phyloP scores from a whole-genome alignment of 176 grass and related monocot species.

The Musa beccarii region DNA sequence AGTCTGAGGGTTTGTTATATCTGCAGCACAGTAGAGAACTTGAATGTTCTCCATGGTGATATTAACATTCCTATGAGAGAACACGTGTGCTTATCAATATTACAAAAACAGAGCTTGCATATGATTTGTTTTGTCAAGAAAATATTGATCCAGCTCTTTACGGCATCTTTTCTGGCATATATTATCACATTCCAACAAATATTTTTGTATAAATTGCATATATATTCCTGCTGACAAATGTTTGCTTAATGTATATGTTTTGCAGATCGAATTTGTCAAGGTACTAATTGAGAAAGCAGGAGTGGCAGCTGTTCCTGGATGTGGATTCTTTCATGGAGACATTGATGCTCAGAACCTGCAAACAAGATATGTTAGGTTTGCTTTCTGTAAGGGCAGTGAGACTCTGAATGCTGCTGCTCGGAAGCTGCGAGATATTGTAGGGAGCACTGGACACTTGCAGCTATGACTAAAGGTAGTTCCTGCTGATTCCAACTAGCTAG shows the following conservation, averaged over 20 bases:
- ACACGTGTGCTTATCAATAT: too few species aligned
- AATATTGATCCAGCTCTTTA: too few species aligned
- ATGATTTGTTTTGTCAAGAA: too few species aligned
- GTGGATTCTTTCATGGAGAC: slow-evolving; percentile 73
- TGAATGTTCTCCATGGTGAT: too few species aligned
- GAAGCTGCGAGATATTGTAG: slow-evolving; percentile 39
- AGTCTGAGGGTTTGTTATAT: too few species aligned
- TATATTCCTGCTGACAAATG: background rate
- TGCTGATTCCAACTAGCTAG: too few species aligned
- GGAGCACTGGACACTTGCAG: slow-evolving; percentile 1
- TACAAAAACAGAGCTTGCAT: too few species aligned
- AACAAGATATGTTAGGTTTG: slow-evolving; percentile 61
- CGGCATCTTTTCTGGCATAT: too few species aligned
- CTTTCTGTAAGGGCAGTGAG: slow-evolving; percentile 69
- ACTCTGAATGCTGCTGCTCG: slow-evolving; percentile 59
- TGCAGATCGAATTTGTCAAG: slow-evolving; percentile 75
- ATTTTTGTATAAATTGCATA: too few species aligned
- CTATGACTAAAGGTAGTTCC: background rate
- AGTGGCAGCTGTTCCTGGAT: slow-evolving; percentile 69
- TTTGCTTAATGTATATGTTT: background rate
- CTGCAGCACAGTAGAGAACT: too few species aligned
- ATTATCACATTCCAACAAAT: too few species aligned
- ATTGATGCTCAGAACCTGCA: slow-evolving; percentile 24
- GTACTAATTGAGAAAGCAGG: slow-evolving; percentile 52
- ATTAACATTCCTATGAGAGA: too few species aligned